Percentiles rank a stretch among this genome's conserved stretches.
Conservation (phyloP, 148 eudicot genomes). For the Amaranthus palmeri region DNA sequence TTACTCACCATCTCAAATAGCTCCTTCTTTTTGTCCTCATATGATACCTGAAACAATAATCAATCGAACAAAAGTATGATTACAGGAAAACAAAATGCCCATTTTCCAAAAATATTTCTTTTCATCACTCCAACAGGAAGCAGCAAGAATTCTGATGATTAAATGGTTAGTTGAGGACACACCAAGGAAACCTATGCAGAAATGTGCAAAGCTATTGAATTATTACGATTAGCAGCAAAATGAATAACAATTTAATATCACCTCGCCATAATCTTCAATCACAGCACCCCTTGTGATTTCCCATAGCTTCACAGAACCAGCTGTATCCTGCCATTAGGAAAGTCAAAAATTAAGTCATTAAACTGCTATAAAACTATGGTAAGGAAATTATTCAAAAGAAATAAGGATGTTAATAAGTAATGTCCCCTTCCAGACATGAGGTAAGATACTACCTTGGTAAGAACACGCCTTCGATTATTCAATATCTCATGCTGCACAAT, state of each 20-base stretch:
- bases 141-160: neutral
- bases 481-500: constrained; percentile 90
- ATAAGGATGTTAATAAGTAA: neutral
- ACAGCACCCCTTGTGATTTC: constrained; percentile 87
- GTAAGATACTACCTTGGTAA: constrained; percentile 65
- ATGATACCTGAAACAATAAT: constrained; percentile 54
- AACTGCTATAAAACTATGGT: neutral
- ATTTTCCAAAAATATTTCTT: neutral
- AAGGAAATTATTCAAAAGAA: constrained; percentile 2
- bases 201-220: neutral
- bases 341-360: neutral
- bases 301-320: constrained; percentile 95
- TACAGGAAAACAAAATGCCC: neutral
- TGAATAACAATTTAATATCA: constrained; percentile 20
- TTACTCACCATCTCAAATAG: constrained; percentile 95
- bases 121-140: neutral
- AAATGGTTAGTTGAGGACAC: neutral
- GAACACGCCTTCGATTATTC: constrained; percentile 85
- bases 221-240: neutral
- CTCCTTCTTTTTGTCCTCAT: constrained; percentile 84
- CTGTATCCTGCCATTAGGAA: constrained; percentile 56
- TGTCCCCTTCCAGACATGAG: neutral
- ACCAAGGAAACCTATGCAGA: neutral
- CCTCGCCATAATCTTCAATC: constrained; percentile 80
- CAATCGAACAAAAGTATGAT: constrained; percentile 10